Percentiles rank a stretch among this genome's conserved stretches.
Evolutionary conservation across 2,329 filamentous ascomycete species (phyloP).

Genomic region (Xylaria sp.): DNA sequence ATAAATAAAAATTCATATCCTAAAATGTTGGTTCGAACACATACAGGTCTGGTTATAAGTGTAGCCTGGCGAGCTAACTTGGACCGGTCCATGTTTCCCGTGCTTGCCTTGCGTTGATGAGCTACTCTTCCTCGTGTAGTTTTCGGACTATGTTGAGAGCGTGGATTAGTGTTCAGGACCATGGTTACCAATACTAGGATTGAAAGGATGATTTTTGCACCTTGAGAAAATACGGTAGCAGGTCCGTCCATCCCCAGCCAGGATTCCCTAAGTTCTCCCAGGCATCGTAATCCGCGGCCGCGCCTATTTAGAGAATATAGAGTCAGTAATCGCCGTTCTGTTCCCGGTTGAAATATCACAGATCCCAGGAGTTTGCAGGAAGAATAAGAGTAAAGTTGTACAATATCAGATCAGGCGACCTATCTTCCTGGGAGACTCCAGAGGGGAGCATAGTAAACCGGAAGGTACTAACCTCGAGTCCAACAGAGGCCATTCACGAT

Average conservation of each 20-base stretch:
- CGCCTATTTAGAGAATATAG: slow-evolving; percentile 35
- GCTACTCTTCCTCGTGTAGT: slow-evolving; percentile 48
- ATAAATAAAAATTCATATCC: background rate
- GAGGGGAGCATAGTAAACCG: background rate
- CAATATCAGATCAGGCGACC: background rate
- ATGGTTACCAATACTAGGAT: background rate
- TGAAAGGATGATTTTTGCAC: slow-evolving; percentile 41
- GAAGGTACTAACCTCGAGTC: slow-evolving; percentile 46
- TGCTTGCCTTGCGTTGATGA: slow-evolving; percentile 46
- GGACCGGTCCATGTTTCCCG: slow-evolving; percentile 52
- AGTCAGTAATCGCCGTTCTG: background rate
- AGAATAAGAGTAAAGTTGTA: background rate
- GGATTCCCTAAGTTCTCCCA: slow-evolving; percentile 57
- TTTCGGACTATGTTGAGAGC: slow-evolving; percentile 51
- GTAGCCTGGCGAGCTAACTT: slow-evolving; percentile 54
- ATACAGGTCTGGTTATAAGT: slow-evolving; percentile 56
- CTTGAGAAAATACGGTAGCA: slow-evolving; percentile 63
- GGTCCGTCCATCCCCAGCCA: slow-evolving; percentile 56
- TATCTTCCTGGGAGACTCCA: background rate
- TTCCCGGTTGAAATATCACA: background rate
- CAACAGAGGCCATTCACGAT: slow-evolving; percentile 57
- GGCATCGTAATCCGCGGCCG: slow-evolving; percentile 55
- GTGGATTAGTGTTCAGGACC: background rate
- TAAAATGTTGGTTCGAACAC: slow-evolving; percentile 11
- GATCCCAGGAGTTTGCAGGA: background rate